phyloP scores from a whole-genome alignment of 2,329 filamentous ascomycete genomes.

The Balansia obtecta region DNA sequence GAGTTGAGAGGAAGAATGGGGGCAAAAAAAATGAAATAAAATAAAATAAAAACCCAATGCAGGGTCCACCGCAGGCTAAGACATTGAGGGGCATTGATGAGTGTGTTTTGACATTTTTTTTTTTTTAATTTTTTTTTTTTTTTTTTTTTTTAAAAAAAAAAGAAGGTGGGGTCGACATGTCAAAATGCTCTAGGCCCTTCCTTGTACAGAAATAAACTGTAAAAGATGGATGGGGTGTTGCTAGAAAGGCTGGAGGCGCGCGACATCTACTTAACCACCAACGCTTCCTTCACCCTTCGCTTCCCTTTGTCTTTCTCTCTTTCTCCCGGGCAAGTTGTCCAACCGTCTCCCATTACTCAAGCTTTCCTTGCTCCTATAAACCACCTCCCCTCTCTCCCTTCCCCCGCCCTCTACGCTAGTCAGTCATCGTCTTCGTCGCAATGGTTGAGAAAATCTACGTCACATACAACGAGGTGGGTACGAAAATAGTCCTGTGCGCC shows the following conservation, averaged over 20 bases:
- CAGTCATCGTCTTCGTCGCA: too few species aligned
- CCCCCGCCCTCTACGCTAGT: too few species aligned
- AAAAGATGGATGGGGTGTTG: too few species aligned
- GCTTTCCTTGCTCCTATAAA: background rate
- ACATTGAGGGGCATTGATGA: background rate
- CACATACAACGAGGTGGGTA: slow-evolving; percentile 73
- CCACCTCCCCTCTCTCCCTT: too few species aligned
- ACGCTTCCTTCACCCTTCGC: background rate
- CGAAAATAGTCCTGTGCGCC: slow-evolving; percentile 18
- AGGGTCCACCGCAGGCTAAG: background rate
- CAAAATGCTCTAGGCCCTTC: background rate
- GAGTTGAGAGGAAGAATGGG: background rate
- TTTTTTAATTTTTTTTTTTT: too few species aligned
- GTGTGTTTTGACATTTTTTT: too few species aligned
- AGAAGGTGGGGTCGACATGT: background rate
- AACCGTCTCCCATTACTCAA: background rate
- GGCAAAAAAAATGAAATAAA: too few species aligned
- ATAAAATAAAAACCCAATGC: background rate
- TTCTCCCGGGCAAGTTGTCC: slow-evolving; percentile 11
- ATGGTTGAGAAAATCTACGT: slow-evolving; percentile 83
- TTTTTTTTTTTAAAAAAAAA: too few species aligned
- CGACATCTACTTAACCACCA: background rate
- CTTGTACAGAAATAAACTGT: too few species aligned
- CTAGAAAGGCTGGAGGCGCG: background rate
- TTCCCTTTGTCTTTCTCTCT: slow-evolving; percentile 4